These are phyloP conservation scores for Copromyces sp. DNA, from an alignment of 495 filamentous ascomycete species.

Conservation along the genomic window DNA sequence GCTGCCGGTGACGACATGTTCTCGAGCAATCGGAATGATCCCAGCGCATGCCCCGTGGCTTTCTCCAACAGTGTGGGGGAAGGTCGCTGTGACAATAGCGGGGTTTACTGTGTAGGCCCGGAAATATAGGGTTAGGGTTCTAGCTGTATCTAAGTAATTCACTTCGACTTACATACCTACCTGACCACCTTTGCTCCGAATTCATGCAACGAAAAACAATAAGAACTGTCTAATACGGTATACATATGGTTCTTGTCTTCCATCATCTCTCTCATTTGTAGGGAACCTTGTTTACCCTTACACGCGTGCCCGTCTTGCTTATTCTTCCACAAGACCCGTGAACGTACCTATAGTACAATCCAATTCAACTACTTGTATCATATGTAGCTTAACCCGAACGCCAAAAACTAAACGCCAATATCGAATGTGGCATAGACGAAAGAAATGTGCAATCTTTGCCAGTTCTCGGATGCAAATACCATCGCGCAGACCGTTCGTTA, in stretches of 20 bases:
- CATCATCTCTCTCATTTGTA: neutral
- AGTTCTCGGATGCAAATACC: neutral
- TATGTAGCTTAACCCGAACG: neutral
- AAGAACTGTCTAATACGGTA: neutral
- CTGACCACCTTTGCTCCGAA: neutral
- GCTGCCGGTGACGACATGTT: neutral
- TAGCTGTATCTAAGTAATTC: neutral
- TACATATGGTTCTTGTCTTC: neutral
- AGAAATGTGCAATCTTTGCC: neutral
- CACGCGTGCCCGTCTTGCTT: neutral
- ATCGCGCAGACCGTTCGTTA: neutral
- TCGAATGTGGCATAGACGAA: neutral
- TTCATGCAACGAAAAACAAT: neutral
- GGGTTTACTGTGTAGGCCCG: neutral
- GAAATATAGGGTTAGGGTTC: neutral
- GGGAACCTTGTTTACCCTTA: neutral
- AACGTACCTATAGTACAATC: neutral
- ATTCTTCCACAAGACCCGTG: neutral
- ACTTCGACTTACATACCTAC: neutral
- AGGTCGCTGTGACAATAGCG: neutral
- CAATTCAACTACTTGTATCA: neutral
- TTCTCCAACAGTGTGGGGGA: neutral
- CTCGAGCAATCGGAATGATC: neutral
- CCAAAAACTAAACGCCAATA: neutral
- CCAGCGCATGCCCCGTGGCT: neutral